Evolutionary conservation across 1,139 yeast genomes (phyloP), one percentile per base, ranked within the genome.

Genomic region (Arxiozyma heterogenica): DNA sequence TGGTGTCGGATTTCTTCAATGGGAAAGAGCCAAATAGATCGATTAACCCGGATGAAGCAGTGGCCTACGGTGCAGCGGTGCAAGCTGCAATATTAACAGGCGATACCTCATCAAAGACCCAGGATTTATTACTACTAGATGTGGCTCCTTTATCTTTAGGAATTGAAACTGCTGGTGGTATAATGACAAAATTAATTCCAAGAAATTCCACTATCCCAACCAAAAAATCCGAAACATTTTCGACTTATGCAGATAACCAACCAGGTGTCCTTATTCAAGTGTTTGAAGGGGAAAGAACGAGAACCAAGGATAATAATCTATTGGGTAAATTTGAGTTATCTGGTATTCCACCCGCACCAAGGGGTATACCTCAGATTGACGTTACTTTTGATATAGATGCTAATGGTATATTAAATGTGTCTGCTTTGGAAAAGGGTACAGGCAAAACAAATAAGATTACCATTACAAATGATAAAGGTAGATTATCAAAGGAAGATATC

Each of bases 331-430:
- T 91, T 71, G 97, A 91, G 75, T 82, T 91, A 67, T 79, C 90
- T 58, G 96, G 96, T 71, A 91, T 91, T 64, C 97, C 98, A 69
- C 95, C 97, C 62, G 95, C 97, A 55, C 97, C 96, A 76, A 88
- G 96, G 78, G 98, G 98, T 77, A 93, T 85, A 61, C 97, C 98
- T 69, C 97, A 91, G 77, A 87, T 91, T 71, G 98, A 91, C 77
- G 96, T 91, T 64, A 89, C 96, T 57, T 91, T 91, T 70, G 95
- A 90, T 72, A 80, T 91, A 66, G 97, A 91, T 73, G 96, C 97
- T 59, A 90, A 90, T 71, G 98, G 98, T 78, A 91, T 91, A 73
- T 81, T 91, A 75, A 91, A 88, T 75, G 98, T 91, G 58, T 80
- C 90, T 61, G 98, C 97, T 58, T 77, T 86, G 58, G 98, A 91